phyloP scores from a whole-genome alignment of 2,329 filamentous ascomycete species.

The Hypoxylon sp. region DNA sequence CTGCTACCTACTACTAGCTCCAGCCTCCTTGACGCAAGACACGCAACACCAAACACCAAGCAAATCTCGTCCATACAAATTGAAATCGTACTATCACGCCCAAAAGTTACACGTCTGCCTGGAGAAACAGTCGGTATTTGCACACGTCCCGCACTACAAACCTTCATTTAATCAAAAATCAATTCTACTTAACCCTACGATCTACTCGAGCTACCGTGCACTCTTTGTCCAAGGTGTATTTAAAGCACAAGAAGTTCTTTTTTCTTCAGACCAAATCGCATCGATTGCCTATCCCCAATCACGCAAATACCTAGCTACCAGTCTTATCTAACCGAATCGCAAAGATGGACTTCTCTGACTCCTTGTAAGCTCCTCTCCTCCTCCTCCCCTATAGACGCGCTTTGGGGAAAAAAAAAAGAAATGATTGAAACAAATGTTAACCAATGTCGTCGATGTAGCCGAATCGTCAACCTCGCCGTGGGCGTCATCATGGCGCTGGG shows the following conservation, averaged over 20 bases:
- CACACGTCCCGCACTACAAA: slow-evolving; percentile 7
- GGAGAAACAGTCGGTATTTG: slow-evolving; percentile 3
- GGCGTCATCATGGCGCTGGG: slow-evolving; percentile 88
- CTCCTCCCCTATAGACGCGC: slow-evolving; percentile 17
- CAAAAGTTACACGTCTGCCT: slow-evolving; percentile 27
- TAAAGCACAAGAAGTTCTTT: too few relatives aligned
- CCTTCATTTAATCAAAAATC: not conserved
- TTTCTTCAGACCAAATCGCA: not conserved
- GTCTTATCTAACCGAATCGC: slow-evolving; percentile 19
- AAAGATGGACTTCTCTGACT: slow-evolving; percentile 89
- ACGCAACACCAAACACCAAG: slow-evolving; percentile 10
- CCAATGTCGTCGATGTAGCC: slow-evolving; percentile 62
- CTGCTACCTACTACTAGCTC: slow-evolving; percentile 10
- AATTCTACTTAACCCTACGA: too few relatives aligned
- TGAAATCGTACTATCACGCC: too few relatives aligned
- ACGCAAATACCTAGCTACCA: slow-evolving; percentile 3
- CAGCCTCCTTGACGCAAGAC: slow-evolving; percentile 26
- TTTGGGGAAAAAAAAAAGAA: slow-evolving; percentile 57
- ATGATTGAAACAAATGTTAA: too few relatives aligned
- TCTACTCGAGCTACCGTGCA: too few relatives aligned
- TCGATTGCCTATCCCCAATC: slow-evolving; percentile 9
- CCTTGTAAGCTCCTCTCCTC: slow-evolving; percentile 71
- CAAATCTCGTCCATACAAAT: too few relatives aligned
- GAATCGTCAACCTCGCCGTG: slow-evolving; percentile 90
- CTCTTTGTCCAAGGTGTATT: slow-evolving; percentile 3